Evolutionary conservation across 2,329 filamentous ascomycete species (phyloP).

Genomic region (Pyricularia grisea): DNA sequence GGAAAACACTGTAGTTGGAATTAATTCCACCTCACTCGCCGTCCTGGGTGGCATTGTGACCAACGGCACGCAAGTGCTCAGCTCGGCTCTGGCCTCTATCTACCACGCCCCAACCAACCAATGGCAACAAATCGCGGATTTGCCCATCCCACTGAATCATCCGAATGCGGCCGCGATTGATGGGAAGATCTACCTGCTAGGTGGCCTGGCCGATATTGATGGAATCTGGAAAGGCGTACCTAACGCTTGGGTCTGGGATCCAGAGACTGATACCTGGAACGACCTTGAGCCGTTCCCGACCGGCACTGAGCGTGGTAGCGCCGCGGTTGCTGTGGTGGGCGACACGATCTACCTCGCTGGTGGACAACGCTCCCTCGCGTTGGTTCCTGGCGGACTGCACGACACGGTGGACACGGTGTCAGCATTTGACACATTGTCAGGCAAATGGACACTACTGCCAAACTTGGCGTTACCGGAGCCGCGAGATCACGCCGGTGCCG

Average conservation of each 20-base stretch:
- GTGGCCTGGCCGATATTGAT: slow-evolving; percentile 19
- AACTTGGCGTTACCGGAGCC: slow-evolving; percentile 20
- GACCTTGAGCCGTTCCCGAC: slow-evolving; percentile 17
- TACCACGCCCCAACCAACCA: slow-evolving; percentile 19
- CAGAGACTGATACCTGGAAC: slow-evolving; percentile 17
- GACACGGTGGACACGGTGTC: slow-evolving; percentile 19
- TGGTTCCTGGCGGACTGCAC: slow-evolving; percentile 9
- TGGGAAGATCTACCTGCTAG: slow-evolving; percentile 27
- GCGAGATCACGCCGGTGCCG: slow-evolving; percentile 22
- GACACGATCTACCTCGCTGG: slow-evolving; percentile 26
- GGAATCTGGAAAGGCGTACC: slow-evolving; percentile 17
- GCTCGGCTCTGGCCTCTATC: slow-evolving; percentile 18
- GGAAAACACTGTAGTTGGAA: slow-evolving; percentile 16
- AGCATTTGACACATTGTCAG: slow-evolving; percentile 18
- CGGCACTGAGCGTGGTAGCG: slow-evolving; percentile 19
- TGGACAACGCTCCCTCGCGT: slow-evolving; percentile 19
- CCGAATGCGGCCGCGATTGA: slow-evolving; percentile 24
- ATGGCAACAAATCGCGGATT: slow-evolving; percentile 17
- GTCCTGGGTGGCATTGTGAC: slow-evolving; percentile 18
- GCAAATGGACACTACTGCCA: slow-evolving; percentile 18
- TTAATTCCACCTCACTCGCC: slow-evolving; percentile 14
- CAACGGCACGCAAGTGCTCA: slow-evolving; percentile 9
- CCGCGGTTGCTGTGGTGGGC: slow-evolving; percentile 20
- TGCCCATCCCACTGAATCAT: slow-evolving; percentile 23
- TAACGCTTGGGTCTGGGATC: slow-evolving; percentile 21